Evolutionary conservation across 139 green algal species (phyloP), one percentile per base, ranked within the genome.

Genomic region (Haematococcus sp.): DNA sequence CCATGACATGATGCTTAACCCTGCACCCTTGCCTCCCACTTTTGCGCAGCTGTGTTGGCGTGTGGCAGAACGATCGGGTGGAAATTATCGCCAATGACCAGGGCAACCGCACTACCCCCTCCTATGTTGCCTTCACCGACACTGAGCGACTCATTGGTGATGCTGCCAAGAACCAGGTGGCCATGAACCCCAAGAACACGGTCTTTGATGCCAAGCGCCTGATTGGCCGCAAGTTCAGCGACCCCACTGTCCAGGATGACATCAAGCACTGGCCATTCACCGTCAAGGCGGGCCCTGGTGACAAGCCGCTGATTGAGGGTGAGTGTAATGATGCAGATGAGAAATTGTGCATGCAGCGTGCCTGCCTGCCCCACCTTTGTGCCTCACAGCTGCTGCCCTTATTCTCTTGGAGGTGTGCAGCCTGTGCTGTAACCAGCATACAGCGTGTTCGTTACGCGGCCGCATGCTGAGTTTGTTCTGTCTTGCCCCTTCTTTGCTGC

Each of bases 141-240:
- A 92, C 84, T 13, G 95, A 99, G 88, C 90, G 95, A 44, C 87
- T 99, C 16, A 97, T 98, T 31, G 95, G 93, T 32, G 93, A 97
- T 86, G 92, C 92, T 34, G 92, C 95, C 13, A 98, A 98, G 91
- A 98, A 98, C 86, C 95, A 98, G 89, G 94, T 95, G 13, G 25
- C 69, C n/a, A 49, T 49, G 40, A 49, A 49, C 40, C 40, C 40
- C 40, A 49, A 49, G 40, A 49, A 49, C 40, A 49, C 94, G 27
- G 93, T 99, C 16, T 98, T 98, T 65, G 95, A 99, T 72, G 95
- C 95, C 74, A 99, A 99, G 92, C 89, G 95, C 49, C 81, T 99
- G 0, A 99, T 99, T 64, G 95, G 95, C 23, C 88, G 94, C 70
- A 94, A 80, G 73, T 84, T 76, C 64, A 65, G 54, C 19, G 74